phyloP scores from a whole-genome alignment of 176 grass and related monocot genomes.

The Musa troglodytarum region DNA sequence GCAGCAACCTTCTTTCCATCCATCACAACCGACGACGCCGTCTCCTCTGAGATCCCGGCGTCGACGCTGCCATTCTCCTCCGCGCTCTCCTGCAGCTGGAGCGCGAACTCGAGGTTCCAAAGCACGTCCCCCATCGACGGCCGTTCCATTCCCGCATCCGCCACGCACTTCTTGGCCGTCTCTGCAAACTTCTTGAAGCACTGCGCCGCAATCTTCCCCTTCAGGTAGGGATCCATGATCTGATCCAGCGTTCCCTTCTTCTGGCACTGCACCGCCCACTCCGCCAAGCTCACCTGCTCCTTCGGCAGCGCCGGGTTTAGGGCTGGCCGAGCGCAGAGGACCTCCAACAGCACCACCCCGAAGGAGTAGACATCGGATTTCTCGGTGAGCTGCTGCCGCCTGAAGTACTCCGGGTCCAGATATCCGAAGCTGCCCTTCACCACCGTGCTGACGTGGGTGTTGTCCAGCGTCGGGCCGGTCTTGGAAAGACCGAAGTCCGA shows the following conservation, averaged over 20 bases:
- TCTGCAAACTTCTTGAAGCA: conserved; percentile 8
- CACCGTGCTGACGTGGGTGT: conserved; percentile 66
- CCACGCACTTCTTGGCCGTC: neutral
- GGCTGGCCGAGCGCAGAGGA: conserved; percentile 43
- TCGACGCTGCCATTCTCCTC: neutral
- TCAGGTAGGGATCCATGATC: neutral
- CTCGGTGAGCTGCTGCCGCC: conserved; percentile 47
- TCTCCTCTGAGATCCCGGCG: neutral
- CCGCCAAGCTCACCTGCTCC: conserved; percentile 6
- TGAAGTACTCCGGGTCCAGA: conserved; percentile 66
- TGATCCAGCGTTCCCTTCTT: neutral
- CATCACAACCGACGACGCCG: too few relatives aligned
- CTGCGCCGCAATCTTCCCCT: neutral
- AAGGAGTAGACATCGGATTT: conserved; percentile 38
- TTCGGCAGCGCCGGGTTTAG: neutral
- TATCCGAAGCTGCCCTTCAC: conserved; percentile 78
- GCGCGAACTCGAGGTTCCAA: neutral
- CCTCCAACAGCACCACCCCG: conserved; percentile 63
- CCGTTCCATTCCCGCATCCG: neutral
- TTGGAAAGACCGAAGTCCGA: conserved; percentile 73
- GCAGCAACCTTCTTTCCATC: too few relatives aligned
- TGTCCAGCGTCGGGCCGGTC: conserved; percentile 38
- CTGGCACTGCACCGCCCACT: neutral
- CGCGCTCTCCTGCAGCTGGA: neutral
- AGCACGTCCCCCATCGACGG: neutral